Base-by-base conservation (phyloP, 2,329 filamentous ascomycete species). In the Aspergillus versicolor region DNA sequence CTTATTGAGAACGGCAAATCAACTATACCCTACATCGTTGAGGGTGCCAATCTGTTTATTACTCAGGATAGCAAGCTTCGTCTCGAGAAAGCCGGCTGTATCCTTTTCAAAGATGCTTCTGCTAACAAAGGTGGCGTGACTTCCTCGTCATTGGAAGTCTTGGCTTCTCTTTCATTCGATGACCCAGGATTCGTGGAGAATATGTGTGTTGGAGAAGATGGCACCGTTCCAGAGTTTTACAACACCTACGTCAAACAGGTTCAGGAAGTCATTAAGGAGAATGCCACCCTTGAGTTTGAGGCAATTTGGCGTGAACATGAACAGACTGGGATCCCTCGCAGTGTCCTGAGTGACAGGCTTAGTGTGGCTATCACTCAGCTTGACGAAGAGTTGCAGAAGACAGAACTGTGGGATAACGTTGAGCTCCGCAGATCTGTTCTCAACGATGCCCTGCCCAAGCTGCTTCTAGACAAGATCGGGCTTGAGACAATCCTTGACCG, bases 41-140 rank as follows among this genome's bases (percentile, higher is more conserved):
- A 99, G 78, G 94, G 94, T 52, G 94, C 94, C 75, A 99, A 97
- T 75, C 82, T 99, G 54, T 99, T 99, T 84, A 95, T 99, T 77
- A 97, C 94, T 0, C 94, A 99, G 76, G 94, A 99, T 69, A 93
- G 93, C 67, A 97, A 97, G 81, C 84, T 97, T 54, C 90, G 92
- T 22, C 86, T 99, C 13, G 94, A 99, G 79, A 88, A 91, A 67
- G 92, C 93, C n/a, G 94, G 94, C 59, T 95, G 91, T 71, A 86
- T 97, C 67, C 78, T 99, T 41, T 97, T 92, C 87, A 99, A 99
- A 80, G 94, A 99, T 75, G 94, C 94, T 5, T 96, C 91, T 38
- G 92, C 93, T 56, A 99, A 99, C 84, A 99, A 99, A 82, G 94
- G 94, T 63, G 94, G 94, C 73, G 94, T 99, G 45, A 99, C 94